Conservation (phyloP, 2,329 filamentous ascomycete genomes). For the Botrytis squamosa region DNA sequence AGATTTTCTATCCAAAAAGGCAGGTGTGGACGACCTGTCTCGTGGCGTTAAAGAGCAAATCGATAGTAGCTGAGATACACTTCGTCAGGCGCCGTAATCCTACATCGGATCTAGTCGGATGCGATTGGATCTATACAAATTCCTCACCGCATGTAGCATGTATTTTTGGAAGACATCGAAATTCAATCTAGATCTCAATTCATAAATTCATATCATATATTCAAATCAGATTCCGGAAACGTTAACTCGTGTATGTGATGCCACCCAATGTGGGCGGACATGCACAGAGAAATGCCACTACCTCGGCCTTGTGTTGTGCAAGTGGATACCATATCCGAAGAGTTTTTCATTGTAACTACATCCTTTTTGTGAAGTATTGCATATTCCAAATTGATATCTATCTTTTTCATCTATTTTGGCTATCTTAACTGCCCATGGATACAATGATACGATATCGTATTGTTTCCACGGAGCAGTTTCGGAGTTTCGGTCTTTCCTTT, state of each 20-base stretch:
- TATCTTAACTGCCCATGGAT: not conserved
- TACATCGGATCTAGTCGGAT: not conserved
- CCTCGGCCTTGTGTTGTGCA: not conserved
- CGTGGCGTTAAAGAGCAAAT: not conserved
- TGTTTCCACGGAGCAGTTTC: not conserved
- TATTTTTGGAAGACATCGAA: not conserved
- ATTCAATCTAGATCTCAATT: not conserved
- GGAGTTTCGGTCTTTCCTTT: not conserved
- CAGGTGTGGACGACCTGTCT: not conserved
- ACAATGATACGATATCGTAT: not conserved
- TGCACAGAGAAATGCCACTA: not conserved
- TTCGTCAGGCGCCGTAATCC: not conserved
- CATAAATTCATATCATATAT: not conserved
- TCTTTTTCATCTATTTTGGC: not conserved
- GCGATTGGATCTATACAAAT: not conserved
- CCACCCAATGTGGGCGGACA: not conserved
- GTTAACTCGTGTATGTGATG: not conserved
- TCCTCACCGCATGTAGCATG: not conserved
- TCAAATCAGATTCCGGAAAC: not conserved
- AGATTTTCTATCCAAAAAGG: not conserved
- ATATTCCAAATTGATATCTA: not conserved
- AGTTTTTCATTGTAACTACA: not conserved
- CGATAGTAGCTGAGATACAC: not conserved
- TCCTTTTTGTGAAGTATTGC: not conserved
- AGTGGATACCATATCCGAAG: not conserved